Evolutionary conservation across 257 asterid species (phyloP).

Genomic region (Euphrasia confusa): DNA sequence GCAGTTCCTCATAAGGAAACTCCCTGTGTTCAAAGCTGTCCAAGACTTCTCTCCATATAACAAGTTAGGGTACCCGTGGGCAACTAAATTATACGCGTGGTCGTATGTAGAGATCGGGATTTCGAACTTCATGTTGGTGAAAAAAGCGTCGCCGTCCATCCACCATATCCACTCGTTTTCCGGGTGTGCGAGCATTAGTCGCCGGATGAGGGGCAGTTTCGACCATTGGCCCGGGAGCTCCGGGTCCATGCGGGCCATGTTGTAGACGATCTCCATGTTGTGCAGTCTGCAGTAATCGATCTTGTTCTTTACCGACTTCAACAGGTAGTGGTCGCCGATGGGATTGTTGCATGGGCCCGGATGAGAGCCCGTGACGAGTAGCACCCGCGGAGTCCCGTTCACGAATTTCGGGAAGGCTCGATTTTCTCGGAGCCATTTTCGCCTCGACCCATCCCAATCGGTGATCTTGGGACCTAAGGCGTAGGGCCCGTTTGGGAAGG

Average conservation of each 20-base stretch:
- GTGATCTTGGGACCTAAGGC: slow-evolving; percentile 40
- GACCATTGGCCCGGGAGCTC: slow-evolving; percentile 45
- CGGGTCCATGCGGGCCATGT: slow-evolving; percentile 34
- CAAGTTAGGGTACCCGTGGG: slow-evolving; percentile 36
- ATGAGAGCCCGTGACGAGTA: slow-evolving; percentile 40
- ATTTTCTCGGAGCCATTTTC: slow-evolving; percentile 27
- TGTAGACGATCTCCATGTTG: slow-evolving; percentile 37
- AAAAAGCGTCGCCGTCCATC: slow-evolving; percentile 50
- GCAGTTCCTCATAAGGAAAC: slow-evolving; percentile 36
- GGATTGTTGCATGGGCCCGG: slow-evolving; percentile 40
- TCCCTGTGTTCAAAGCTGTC: slow-evolving; percentile 39
- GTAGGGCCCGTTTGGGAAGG: slow-evolving; percentile 21
- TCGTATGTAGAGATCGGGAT: slow-evolving; percentile 32
- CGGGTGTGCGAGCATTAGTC: slow-evolving; percentile 40
- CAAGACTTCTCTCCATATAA: slow-evolving; percentile 38
- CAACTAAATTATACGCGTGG: slow-evolving; percentile 25
- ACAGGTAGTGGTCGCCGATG: slow-evolving; percentile 41
- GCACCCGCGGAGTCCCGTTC: slow-evolving; percentile 29
- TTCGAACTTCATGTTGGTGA: slow-evolving; percentile 43
- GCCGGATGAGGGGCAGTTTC: slow-evolving; percentile 38
- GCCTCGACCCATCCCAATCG: slow-evolving; percentile 34
- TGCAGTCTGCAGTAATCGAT: slow-evolving; percentile 49
- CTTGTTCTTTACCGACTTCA: slow-evolving; percentile 51
- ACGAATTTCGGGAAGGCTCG: slow-evolving; percentile 25
- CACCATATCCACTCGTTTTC: slow-evolving; percentile 53